Base-by-base conservation (phyloP, 75 land plant genomes). In the Cryptomeria japonica region DNA sequence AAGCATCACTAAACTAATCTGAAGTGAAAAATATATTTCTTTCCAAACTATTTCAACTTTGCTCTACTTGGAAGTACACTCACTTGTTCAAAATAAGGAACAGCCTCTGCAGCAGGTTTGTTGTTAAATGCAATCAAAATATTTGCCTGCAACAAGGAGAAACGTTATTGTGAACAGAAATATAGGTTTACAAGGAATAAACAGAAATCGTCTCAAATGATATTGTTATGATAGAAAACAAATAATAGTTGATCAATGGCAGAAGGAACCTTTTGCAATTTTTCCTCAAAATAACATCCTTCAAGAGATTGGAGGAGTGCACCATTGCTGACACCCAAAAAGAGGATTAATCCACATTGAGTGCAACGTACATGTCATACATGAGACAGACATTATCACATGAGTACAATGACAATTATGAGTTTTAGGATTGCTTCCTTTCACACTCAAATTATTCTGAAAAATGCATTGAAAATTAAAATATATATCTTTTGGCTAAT, bases 41-140 rank as follows among this genome's bases (percentile, higher is more conserved):
- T 0, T 49, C 46, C 46, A 9, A 11, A 3, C 28, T 44, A 38
- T 0, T 28, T 28, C 31, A 51, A 42, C 51, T 82, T 82, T 82
- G 84, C 14, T 82, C 44, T 82, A 2, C n/a, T 82, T 44, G 31
- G 31, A 28, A 82, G 84, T 44, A 3, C 84, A 44, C 84, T 61
- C 88, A 98, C 99, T 98, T 97, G 99, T 80, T 95, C 99, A 93
- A 98, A 98, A 89, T 95, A 95, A 51, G 99, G 99, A 47, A 98
- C 97, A 70, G 99, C 99, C 83, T 98, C 97, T 83, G 97, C 80
- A 78, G 97, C 99, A 80, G 99, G 96, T 91, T 93, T 93, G 93
- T 98, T 98, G 92, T 96, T 97, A 94, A 92, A 98, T 15, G 99
- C 92, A 76, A 98, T 92, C 46, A 98, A 92, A 58, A 91, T 97